Base-by-base conservation (phyloP, 352 stramenopile genomes). In the Globisporangium takayamanum region DNA sequence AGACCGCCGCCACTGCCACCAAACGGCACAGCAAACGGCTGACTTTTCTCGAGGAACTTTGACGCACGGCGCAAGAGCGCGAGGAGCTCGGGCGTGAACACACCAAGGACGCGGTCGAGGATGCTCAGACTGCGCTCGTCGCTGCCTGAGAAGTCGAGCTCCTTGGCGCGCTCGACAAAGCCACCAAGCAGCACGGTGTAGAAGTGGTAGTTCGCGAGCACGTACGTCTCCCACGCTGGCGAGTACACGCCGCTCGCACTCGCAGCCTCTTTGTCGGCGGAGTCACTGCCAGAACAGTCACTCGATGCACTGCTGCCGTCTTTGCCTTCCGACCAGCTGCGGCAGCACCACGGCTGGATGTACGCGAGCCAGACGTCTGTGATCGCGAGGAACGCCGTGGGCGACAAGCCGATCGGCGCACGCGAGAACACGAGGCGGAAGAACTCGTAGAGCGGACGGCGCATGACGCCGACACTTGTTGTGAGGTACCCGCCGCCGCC, bases 131-230 rank as follows among this genome's bases (percentile, higher is more conserved):
- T 80, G 26, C 77, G 73, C 56, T 92, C 79, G 50, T 90, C 76
- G 5, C 66, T 68, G 30, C 73, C 68, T 3, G 77, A 86, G 46
- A 92, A 89, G 37, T 95, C 84, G n/a, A 95, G 59, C 51, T 95
- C 86, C 55, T 89, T 92, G 12, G 84, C 80, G 8, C 82, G 77
- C 62, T 91, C 77, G 47, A 93, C 73, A 69, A 95, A 94, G 8
- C 68, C 76, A 16, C 86, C 86, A 3, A 95, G 59, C 6, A 95
- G 67, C 22, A 76, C 84, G 53, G 86, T 92, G 65, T 95, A 95
- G 55, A 94, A 95, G 59, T 94, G 84, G 57, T 92, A 93, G 67
- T 95, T 95, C 53, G 86, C 86, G 44, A 95, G 61, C 20, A 95
- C 82, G 53, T 84, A 95, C 30, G 74, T 87, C 60, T 88, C 78